Conservation (phyloP, 495 filamentous ascomycete species). For the Echria macrotheca region DNA sequence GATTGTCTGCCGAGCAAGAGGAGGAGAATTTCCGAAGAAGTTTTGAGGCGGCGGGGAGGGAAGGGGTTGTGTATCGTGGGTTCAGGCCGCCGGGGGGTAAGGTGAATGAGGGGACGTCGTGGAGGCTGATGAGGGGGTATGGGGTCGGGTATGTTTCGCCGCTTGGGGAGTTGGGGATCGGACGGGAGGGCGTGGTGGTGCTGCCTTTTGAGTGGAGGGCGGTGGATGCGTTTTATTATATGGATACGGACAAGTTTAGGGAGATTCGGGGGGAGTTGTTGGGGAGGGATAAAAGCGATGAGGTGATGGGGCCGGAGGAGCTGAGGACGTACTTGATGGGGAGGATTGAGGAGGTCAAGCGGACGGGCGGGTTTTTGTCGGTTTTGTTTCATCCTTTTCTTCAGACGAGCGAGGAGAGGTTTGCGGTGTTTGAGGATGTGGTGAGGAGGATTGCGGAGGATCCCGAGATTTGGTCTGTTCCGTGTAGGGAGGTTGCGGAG, state of each 20-base stretch:
- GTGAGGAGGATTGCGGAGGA: constrained; percentile 17
- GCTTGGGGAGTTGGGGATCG: constrained; percentile 19
- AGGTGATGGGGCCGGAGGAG: constrained; percentile 13
- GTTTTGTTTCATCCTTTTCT: constrained; percentile 33
- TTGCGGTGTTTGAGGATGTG: constrained; percentile 22
- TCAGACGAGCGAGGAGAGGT: constrained; percentile 22
- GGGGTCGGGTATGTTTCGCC: constrained; percentile 26
- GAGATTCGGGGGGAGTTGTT: constrained; percentile 13
- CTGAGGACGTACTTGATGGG: constrained; percentile 19
- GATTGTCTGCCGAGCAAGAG: constrained; percentile 15
- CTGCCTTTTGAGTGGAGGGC: constrained; percentile 31
- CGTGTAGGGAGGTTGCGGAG: constrained; percentile 23
- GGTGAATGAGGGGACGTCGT: constrained; percentile 24
- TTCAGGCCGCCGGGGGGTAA: constrained; percentile 31
- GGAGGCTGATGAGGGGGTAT: constrained; percentile 15
- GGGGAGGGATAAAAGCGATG: too few species aligned
- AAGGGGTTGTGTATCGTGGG: constrained; percentile 20
- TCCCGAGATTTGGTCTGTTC: constrained; percentile 23
- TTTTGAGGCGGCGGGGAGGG: constrained; percentile 11
- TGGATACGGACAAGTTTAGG: constrained; percentile 34
- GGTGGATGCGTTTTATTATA: constrained; percentile 34
- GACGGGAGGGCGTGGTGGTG: constrained; percentile 20
- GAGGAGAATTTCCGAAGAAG: constrained; percentile 20
- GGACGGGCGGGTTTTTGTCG: constrained; percentile 20
- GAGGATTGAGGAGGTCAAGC: constrained; percentile 20